Conservation (phyloP, 371 early-diverging fungal species). For the Rhizopus stolonifer region DNA sequence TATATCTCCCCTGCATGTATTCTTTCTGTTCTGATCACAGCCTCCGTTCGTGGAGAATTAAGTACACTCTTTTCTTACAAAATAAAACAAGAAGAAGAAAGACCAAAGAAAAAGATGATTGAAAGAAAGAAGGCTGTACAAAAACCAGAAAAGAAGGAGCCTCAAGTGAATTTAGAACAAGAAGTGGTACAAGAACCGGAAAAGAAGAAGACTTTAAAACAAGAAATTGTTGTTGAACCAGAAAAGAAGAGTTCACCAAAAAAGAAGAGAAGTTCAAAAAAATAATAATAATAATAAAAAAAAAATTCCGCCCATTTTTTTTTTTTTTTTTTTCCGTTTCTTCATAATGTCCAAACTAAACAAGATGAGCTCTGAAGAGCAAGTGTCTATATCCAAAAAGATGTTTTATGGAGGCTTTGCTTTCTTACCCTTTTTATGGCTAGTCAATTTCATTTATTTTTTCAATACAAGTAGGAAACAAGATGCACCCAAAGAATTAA, state of each 20-base stretch:
- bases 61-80: slow-evolving; percentile 77
- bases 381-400: slow-evolving; percentile 52
- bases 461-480: slow-evolving; percentile 39
- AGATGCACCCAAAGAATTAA: slow-evolving; percentile 44
- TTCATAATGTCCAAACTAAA: slow-evolving; percentile 48
- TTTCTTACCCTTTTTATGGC: slow-evolving; percentile 61
- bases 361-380: slow-evolving; percentile 55
- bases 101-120: slow-evolving; percentile 7
- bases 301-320: not conserved
- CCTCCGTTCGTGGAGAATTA: slow-evolving; percentile 79
- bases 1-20: slow-evolving; percentile 97
- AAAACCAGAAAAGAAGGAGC: too few species aligned
- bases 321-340: slow-evolving; percentile 1
- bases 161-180: too few species aligned
- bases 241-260: not conserved
- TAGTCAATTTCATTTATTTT: slow-evolving; percentile 59
- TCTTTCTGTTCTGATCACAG: slow-evolving; percentile 78
- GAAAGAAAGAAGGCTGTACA: too few species aligned
- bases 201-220: too few species aligned
- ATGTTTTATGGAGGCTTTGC: slow-evolving; percentile 63
- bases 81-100: slow-evolving; percentile 68
- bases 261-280: not conserved
- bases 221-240: too few species aligned
- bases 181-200: too few species aligned
- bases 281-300: not conserved